Percentiles rank a stretch among this genome's conserved stretches.
Conservation (phyloP, 2,329 filamentous ascomycete species). For the Huntiella abstrusa region DNA sequence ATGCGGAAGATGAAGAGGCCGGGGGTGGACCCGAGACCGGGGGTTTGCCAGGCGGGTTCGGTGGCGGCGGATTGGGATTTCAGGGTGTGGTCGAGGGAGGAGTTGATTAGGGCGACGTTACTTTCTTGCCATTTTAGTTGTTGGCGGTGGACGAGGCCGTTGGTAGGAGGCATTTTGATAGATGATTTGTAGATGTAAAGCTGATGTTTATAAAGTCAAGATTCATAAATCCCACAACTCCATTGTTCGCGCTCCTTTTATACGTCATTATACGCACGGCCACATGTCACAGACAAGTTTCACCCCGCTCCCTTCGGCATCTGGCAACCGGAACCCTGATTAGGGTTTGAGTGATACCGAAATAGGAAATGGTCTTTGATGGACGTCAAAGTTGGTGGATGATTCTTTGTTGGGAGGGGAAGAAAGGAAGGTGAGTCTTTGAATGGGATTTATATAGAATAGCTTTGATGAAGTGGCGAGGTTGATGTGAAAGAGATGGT, state of each 20-base stretch:
- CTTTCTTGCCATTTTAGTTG: conserved; percentile 50
- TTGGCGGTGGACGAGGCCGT: conserved; percentile 41
- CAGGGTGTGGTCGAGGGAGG: conserved; percentile 45
- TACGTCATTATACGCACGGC: not conserved
- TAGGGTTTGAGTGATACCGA: too few species aligned
- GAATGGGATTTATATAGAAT: too few species aligned
- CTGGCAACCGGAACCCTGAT: too few species aligned
- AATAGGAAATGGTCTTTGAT: too few species aligned
- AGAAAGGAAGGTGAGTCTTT: too few species aligned
- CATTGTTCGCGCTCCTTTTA: not conserved
- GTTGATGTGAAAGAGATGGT: too few species aligned
- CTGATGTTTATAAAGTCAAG: not conserved
- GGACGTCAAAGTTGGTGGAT: too few species aligned
- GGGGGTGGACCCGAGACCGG: conserved; percentile 27
- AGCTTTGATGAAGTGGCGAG: too few species aligned
- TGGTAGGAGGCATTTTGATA: conserved; percentile 35
- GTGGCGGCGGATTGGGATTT: conserved; percentile 46
- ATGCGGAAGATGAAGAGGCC: conserved; percentile 48
- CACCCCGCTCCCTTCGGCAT: too few species aligned
- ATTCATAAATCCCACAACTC: not conserved
- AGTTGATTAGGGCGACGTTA: conserved; percentile 47
- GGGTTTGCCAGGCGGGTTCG: conserved; percentile 48
- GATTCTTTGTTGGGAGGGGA: too few species aligned
- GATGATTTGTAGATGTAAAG: too few species aligned
- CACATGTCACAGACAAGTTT: too few species aligned